Conservation (phyloP, 768 basidiomycete genomes). For the Asterophora parasitica region DNA sequence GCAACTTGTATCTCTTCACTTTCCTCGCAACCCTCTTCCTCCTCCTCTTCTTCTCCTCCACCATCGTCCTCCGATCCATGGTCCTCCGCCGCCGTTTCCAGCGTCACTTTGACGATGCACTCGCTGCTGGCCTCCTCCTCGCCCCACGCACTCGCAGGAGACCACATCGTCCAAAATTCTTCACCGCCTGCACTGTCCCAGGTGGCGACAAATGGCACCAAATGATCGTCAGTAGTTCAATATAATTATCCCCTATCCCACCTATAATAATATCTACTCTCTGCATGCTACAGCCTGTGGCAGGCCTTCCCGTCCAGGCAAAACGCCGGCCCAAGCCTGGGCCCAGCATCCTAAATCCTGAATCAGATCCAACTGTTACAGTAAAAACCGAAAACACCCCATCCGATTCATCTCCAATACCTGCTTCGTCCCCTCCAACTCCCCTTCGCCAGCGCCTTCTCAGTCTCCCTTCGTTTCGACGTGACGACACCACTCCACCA, state of each 20-base stretch:
- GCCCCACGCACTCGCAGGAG: constrained; percentile 33
- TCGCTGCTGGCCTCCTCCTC: constrained; percentile 48
- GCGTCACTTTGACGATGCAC: constrained; percentile 46
- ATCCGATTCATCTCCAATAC: too few species aligned
- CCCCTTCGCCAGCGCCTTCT: constrained; percentile 5
- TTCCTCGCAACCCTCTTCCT: constrained; percentile 70
- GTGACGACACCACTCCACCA: constrained; percentile 4
- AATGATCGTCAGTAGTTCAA: too few species aligned
- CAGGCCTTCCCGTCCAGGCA: constrained; percentile 30
- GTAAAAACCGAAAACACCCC: too few species aligned
- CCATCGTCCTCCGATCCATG: constrained; percentile 61
- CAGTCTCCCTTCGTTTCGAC: neutral
- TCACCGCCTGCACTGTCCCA: constrained; percentile 38
- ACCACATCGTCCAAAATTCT: constrained; percentile 43
- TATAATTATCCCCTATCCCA: constrained; percentile 6
- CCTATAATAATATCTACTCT: too few species aligned
- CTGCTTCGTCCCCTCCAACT: neutral
- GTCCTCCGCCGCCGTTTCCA: constrained; percentile 55
- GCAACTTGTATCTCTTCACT: constrained; percentile 38
- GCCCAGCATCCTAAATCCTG: too few species aligned
- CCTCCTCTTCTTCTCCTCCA: constrained; percentile 58
- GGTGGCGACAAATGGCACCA: constrained; percentile 39
- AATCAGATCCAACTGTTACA: too few species aligned
- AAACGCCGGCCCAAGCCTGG: constrained; percentile 28
- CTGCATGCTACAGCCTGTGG: too few species aligned